Evolutionary conservation across 2,329 filamentous ascomycete species (phyloP).

Genomic region (Talaromyces sp.): DNA sequence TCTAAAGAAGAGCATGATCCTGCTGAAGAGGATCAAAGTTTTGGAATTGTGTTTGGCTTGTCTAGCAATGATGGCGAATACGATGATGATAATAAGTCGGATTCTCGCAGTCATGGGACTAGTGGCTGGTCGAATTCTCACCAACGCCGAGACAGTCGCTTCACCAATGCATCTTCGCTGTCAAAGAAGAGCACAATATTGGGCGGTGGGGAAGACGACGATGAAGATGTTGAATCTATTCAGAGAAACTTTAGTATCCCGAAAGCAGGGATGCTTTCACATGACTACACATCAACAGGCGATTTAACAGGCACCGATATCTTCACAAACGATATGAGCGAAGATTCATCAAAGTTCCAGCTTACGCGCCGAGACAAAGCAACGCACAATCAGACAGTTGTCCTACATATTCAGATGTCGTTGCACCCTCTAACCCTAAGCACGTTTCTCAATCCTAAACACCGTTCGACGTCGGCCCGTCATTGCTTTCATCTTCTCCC

Average conservation of each 20-base stretch:
- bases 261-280: slow-evolving; percentile 17
- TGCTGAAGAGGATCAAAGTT: slow-evolving; percentile 25
- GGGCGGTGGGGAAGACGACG: slow-evolving; percentile 33
- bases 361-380: slow-evolving; percentile 23
- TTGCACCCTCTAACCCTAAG: slow-evolving; percentile 59
- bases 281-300: slow-evolving; percentile 32
- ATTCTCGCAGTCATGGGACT: slow-evolving; percentile 14
- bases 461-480: slow-evolving; percentile 26
- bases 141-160: slow-evolving; percentile 29
- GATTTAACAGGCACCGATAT: slow-evolving; percentile 35
- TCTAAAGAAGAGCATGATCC: slow-evolving; percentile 7
- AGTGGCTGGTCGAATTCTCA: slow-evolving; percentile 18
- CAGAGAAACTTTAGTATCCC: slow-evolving; percentile 36
- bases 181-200: slow-evolving; percentile 35
- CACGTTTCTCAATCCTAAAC: slow-evolving; percentile 49
- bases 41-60: slow-evolving; percentile 39
- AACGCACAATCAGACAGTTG: slow-evolving; percentile 38
- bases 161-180: slow-evolving; percentile 35
- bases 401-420: slow-evolving; percentile 64
- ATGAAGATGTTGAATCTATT: slow-evolving; percentile 48
- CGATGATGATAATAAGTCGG: slow-evolving; percentile 19
- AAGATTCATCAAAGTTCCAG: slow-evolving; percentile 31
- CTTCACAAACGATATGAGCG: slow-evolving; percentile 39
- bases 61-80: slow-evolving; percentile 26
- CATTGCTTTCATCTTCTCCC: slow-evolving; percentile 61